Percentiles rank a stretch among this genome's conserved stretches.
These are phyloP conservation scores for Apiospora phragmitis DNA, from an alignment of 2,329 filamentous ascomycete species.

Conservation along the genomic window DNA sequence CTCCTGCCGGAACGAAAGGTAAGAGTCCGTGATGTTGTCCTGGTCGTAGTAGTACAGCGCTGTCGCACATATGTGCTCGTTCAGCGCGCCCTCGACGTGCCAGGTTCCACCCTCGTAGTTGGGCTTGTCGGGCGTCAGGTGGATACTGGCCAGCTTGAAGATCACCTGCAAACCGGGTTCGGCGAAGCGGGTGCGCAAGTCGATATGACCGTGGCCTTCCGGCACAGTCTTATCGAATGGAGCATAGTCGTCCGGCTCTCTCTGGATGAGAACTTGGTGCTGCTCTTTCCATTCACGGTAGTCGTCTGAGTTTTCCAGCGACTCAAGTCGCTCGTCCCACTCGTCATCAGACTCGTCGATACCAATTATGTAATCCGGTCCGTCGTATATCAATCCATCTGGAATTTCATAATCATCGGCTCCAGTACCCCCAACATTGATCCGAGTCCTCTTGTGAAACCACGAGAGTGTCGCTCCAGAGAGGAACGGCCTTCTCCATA, in stretches of 20 bases:
- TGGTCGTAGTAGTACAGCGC: constrained; percentile 25
- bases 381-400: not conserved
- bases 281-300: not conserved
- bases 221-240: not conserved
- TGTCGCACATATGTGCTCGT: constrained; percentile 23
- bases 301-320: not conserved
- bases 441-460: not conserved
- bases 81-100: constrained; percentile 36
- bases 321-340: not conserved
- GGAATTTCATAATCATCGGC: not conserved
- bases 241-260: not conserved
- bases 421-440: not conserved
- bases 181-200: not conserved
- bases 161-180: constrained; percentile 41
- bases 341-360: not conserved
- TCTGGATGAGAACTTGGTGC: not conserved
- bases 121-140: constrained; percentile 57
- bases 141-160: constrained; percentile 60
- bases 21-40: constrained; percentile 54
- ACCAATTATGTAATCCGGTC: not conserved
- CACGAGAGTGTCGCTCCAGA: constrained; percentile 33
- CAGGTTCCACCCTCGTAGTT: constrained; percentile 46
- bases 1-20: constrained; percentile 48
- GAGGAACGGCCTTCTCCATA: constrained; percentile 37
- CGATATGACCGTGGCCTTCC: not conserved